Evolutionary conservation across 2,329 filamentous ascomycete genomes (phyloP).

Genomic region (Chalara sp.): DNA sequence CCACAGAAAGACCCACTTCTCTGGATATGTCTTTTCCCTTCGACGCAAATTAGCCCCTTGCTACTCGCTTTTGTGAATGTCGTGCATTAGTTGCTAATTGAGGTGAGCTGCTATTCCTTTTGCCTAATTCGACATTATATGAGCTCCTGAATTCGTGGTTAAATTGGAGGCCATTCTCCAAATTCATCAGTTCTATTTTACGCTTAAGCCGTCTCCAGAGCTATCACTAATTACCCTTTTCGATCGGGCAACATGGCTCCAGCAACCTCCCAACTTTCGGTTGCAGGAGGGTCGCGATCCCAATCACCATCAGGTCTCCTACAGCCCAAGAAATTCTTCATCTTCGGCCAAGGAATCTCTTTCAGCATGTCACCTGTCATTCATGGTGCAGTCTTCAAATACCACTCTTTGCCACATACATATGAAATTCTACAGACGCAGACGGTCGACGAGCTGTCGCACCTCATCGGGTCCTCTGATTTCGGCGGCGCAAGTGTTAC

Average conservation of each 20-base stretch:
- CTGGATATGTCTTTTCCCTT: background rate
- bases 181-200: background rate
- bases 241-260: background rate
- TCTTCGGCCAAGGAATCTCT: slow-evolving; percentile 59
- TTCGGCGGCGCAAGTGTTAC: slow-evolving; percentile 67
- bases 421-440: slow-evolving; percentile 55
- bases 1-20: background rate
- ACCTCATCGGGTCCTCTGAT: slow-evolving; percentile 53
- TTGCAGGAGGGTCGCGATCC: background rate
- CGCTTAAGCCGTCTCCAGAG: background rate
- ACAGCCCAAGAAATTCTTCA: slow-evolving; percentile 1
- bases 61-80: background rate
- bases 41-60: background rate
- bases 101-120: background rate
- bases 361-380: slow-evolving; percentile 69
- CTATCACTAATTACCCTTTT: background rate
- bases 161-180: background rate
- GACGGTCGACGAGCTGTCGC: slow-evolving; percentile 53
- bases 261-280: background rate
- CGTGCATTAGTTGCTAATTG: background rate
- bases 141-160: background rate
- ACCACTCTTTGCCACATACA: slow-evolving; percentile 58
- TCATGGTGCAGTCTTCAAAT: slow-evolving; percentile 61
- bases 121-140: background rate
- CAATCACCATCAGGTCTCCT: background rate